Conservation (phyloP, 108 stramenopile species). For the Cylindrotheca closterium region DNA sequence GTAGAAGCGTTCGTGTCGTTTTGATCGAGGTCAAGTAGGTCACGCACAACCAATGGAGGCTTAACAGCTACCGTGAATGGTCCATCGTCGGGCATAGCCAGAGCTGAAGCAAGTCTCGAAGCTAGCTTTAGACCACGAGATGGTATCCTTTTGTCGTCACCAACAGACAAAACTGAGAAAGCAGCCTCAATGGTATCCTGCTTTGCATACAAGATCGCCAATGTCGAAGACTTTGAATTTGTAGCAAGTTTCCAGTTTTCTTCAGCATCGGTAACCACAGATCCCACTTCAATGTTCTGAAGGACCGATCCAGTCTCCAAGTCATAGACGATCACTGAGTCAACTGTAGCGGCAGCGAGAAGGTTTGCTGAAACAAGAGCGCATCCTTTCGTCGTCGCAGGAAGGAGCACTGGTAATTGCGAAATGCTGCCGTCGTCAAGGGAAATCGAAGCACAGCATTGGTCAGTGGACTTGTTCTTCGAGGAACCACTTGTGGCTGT, state of each 20-base stretch:
- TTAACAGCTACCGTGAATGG: neutral
- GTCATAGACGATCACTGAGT: slow-evolving; percentile 28
- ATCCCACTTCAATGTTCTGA: slow-evolving; percentile 14
- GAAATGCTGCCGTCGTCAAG: slow-evolving; percentile 10
- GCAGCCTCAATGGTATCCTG: slow-evolving; percentile 7
- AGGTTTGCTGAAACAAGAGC: slow-evolving; percentile 21
- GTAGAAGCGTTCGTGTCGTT: neutral
- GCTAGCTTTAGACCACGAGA: neutral
- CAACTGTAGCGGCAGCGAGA: slow-evolving; percentile 18
- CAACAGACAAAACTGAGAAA: slow-evolving; percentile 19
- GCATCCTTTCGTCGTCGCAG: slow-evolving; percentile 15
- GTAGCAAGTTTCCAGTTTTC: slow-evolving; percentile 18
- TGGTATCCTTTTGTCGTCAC: neutral
- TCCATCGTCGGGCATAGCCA: neutral
- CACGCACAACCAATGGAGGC: neutral
- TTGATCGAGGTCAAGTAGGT: neutral
- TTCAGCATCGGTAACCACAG: neutral
- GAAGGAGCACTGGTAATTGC: slow-evolving; percentile 9
- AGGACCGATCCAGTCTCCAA: slow-evolving; percentile 18
- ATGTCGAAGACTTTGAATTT: slow-evolving; percentile 13
- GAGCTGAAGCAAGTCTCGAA: slow-evolving; percentile 8
- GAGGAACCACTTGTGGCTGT: slow-evolving; percentile 1
- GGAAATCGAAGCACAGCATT: slow-evolving; percentile 8
- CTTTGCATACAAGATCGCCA: slow-evolving; percentile 9
- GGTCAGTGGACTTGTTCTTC: neutral